Base-by-base conservation (phyloP, 805 yeast genomes). In the Pichia exigua region DNA sequence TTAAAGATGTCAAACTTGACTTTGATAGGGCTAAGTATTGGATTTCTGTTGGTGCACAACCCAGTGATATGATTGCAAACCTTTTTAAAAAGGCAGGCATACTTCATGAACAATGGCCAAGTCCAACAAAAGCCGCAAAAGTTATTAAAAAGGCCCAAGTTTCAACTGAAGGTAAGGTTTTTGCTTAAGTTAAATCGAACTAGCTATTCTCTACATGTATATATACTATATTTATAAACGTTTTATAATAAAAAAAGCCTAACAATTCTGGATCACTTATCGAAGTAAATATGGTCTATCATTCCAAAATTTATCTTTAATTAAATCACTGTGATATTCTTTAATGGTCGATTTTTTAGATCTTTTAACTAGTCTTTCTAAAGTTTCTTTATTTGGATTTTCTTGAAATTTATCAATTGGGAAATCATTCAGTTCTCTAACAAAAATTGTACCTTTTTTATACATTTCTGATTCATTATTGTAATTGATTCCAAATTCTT, bases 41-140 rank as follows among this genome's bases (percentile, higher is more conserved):
- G 99, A 72, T 94, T 38, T 96, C 97, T 61, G 96, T 89, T 20
- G 99, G 99, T 13, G 98, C 98, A 1, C 95, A 87, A 65, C 95
- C 97, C 8, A 82, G 92, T 24, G 90, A 85, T 44, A 73, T 94
- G 4, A 95, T 92, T 13, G 77, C 81, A 2, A 81, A 81, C 57
- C 71, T 94, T 48, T 78, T 94, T 65, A 83, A 81, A 64, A 88
- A 83, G 66, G 89, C 87, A 44, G 90, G 96, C 54, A 78, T 79
- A 51, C 78, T 81, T 50, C 77, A 79, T 30, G 76, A 74, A 50
- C 73, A 73, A 55, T 80, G 84, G 85, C 83, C 84, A 46, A 64
- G 73, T 61, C 74, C 88, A 42, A 56, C 51, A 11, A 60, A 52
- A 39, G 61, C 57, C 38, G 56, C 61, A n/a, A 54, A 55, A 21